phyloP scores from a whole-genome alignment of 495 filamentous ascomycete genomes.

The Lindgomyces ingoldianus region DNA sequence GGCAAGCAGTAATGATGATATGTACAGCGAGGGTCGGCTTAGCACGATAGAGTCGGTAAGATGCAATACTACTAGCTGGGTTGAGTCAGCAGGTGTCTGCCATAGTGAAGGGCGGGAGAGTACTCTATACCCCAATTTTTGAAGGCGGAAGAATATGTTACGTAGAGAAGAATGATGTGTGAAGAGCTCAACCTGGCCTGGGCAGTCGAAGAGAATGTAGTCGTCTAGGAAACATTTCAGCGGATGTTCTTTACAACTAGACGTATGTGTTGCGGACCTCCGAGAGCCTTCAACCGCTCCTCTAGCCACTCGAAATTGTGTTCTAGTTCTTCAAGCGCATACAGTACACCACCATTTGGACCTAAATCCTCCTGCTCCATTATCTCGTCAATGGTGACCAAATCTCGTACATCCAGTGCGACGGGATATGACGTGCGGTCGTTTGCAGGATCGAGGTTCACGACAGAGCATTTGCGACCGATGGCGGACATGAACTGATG shows the following conservation, averaged over 20 bases:
- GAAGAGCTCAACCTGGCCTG: slow-evolving; percentile 94
- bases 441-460: slow-evolving; percentile 97
- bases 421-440: slow-evolving; percentile 77
- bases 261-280: slow-evolving; percentile 10
- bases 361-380: slow-evolving; percentile 92
- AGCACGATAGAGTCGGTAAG: slow-evolving; percentile 90
- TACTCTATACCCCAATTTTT: slow-evolving; percentile 92
- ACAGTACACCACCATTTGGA: slow-evolving; percentile 88
- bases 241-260: background rate
- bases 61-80: slow-evolving; percentile 83
- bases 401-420: slow-evolving; percentile 85
- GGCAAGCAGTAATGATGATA: slow-evolving; percentile 87
- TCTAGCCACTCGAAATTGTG: slow-evolving; percentile 89
- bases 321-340: slow-evolving; percentile 93
- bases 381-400: slow-evolving; percentile 88
- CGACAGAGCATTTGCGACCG: slow-evolving; percentile 87
- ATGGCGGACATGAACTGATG: slow-evolving; percentile 96
- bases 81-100: slow-evolving; percentile 8
- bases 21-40: slow-evolving; percentile 88
- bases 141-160: slow-evolving; percentile 84
- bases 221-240: slow-evolving; percentile 60
- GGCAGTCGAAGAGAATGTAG: slow-evolving; percentile 94
- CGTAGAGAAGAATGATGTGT: slow-evolving; percentile 88
- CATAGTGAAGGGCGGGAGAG: slow-evolving; percentile 33
- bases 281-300: slow-evolving; percentile 51